phyloP scores from a whole-genome alignment of 768 basidiomycete genomes.

The Tylopilus cervinicoccineus region DNA sequence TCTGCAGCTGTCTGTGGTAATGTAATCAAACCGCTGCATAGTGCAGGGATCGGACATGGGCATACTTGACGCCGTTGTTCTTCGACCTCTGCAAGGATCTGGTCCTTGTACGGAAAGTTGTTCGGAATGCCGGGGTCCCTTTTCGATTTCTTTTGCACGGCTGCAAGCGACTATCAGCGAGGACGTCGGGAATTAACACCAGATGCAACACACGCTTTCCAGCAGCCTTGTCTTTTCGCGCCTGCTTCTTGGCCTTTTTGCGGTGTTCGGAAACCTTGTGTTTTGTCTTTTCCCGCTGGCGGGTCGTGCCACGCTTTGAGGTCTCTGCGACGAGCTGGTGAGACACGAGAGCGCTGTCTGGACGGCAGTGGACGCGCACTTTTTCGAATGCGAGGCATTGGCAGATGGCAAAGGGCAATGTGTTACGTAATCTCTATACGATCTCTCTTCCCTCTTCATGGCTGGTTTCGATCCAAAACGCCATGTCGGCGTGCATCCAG shows the following conservation, averaged over 20 bases:
- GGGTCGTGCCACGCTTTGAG: slow-evolving; percentile 71
- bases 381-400: slow-evolving; percentile 66
- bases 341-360: background rate
- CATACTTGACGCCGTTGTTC: slow-evolving; percentile 70
- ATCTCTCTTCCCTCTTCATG: slow-evolving; percentile 2
- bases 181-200: background rate
- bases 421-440: slow-evolving; percentile 17
- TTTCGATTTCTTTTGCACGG: slow-evolving; percentile 40
- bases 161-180: slow-evolving; percentile 7
- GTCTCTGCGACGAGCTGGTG: slow-evolving; percentile 54
- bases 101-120: slow-evolving; percentile 91
- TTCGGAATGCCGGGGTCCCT: slow-evolving; percentile 95
- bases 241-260: slow-evolving; percentile 70
- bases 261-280: slow-evolving; percentile 73
- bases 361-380: slow-evolving; percentile 36
- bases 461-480: slow-evolving; percentile 38
- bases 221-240: slow-evolving; percentile 68
- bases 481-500: slow-evolving; percentile 66
- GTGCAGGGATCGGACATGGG: background rate
- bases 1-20: slow-evolving; percentile 68
- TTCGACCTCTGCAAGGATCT: slow-evolving; percentile 86
- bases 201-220: slow-evolving; percentile 69
- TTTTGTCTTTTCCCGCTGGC: slow-evolving; percentile 67
- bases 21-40: background rate
- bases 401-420: background rate